Evolutionary conservation across 352 stramenopile genomes (phyloP).

Genomic region (Globisporangium spinosum): DNA sequence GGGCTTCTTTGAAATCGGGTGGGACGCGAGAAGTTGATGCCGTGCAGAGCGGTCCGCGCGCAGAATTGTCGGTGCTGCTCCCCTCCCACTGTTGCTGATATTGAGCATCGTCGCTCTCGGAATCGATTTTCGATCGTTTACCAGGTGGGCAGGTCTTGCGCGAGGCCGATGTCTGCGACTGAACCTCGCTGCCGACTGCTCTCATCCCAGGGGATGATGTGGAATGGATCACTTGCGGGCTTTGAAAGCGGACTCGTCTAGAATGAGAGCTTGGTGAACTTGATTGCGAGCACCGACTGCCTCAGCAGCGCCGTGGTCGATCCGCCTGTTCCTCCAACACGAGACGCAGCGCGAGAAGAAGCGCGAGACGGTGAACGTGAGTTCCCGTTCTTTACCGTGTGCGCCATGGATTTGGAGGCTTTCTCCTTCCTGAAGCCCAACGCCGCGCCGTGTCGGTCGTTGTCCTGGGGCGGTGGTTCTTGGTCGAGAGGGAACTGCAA

Average conservation of each 20-base stretch:
- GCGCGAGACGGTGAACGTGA: conserved; percentile 26
- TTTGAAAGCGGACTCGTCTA: conserved; percentile 4
- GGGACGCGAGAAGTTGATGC: conserved; percentile 18
- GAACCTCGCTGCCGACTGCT: not conserved
- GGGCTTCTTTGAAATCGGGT: conserved; percentile 35
- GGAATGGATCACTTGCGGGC: conserved; percentile 9
- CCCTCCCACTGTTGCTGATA: conserved; percentile 1
- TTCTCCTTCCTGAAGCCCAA: conserved; percentile 10
- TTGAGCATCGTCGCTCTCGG: not conserved
- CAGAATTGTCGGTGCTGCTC: conserved; percentile 1
- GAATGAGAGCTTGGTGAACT: conserved; percentile 31
- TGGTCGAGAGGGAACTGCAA: conserved; percentile 11
- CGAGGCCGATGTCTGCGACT: not conserved
- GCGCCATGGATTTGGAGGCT: conserved; percentile 14
- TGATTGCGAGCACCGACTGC: conserved; percentile 24
- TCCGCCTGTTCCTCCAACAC: conserved; percentile 26
- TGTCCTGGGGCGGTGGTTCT: conserved; percentile 1
- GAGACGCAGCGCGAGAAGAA: conserved; percentile 33
- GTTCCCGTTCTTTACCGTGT: conserved; percentile 15
- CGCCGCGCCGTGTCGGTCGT: conserved; percentile 7
- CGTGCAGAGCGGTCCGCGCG: conserved; percentile 8
- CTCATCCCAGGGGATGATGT: conserved; percentile 16
- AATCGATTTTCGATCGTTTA: not conserved
- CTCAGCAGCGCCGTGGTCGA: conserved; percentile 19
- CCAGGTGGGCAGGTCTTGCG: not conserved